Percentiles rank a stretch among this genome's conserved stretches.
Evolutionary conservation across 148 eudicot species (phyloP).

Genomic region (Chenopodium formosanum): DNA sequence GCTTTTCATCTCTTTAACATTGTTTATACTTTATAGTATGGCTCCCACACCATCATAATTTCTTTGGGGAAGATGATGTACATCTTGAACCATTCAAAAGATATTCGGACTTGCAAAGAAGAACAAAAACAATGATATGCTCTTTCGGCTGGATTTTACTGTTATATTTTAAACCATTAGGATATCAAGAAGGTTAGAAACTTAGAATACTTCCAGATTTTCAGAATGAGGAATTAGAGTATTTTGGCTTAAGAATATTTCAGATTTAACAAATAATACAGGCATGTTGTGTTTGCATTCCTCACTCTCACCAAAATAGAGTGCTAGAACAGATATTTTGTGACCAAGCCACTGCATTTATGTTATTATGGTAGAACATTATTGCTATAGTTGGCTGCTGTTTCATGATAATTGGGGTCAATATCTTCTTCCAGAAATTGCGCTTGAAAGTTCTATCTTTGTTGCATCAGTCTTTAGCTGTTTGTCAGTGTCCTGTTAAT

Average conservation of each 20-base stretch:
- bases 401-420: not conserved
- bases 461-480: not conserved
- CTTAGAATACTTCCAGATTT: no score
- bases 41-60: no score
- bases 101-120: not conserved
- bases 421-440: not conserved
- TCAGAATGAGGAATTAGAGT: no score
- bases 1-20: no score
- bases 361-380: not conserved
- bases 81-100: not conserved
- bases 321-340: not conserved
- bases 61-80: not conserved
- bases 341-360: not conserved
- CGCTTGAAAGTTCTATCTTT: not conserved
- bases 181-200: not conserved
- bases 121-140: no score
- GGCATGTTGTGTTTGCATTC: not conserved
- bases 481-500: not conserved
- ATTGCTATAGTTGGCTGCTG: not conserved
- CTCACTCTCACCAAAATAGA: no score
- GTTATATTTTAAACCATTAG: not conserved
- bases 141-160: no score
- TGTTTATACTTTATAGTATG: no score
- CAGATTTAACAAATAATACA: not conserved
- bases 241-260: not conserved